Base-by-base conservation (phyloP, 2,329 filamentous ascomycete species). In the Cladorrhinum sp. region DNA sequence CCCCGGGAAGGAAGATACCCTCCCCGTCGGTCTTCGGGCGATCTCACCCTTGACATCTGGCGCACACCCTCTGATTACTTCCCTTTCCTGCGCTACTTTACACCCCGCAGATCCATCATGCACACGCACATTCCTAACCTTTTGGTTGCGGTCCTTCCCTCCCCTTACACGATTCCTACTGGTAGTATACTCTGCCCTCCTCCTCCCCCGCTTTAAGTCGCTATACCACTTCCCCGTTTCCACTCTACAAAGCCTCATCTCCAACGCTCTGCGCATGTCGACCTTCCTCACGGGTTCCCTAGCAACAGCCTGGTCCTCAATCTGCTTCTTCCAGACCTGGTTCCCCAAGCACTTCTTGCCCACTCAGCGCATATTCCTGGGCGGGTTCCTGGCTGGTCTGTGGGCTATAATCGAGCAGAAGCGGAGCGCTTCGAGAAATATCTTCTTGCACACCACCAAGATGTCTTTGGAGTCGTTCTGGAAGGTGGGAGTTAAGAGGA, bases 401-500 rank as follows among this genome's bases (percentile, higher is more conserved):
- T 97, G 93, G 87, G 91, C 90, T 0, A 90, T 90, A 73, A 76
- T 96, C 1, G 89, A 92, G 71, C 62, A 61, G 24, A 62, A 59
- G 2, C 80, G 87, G 50, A 78, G 79, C 54, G 78, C 82, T 62
- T 84, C 88, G 48, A 78, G 90, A 16, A 80, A 82, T 1, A 83
- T 91, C 58, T 96, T 96, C 74, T 69, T 97, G 62, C 95, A 95
- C 74, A 87, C 85, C 65, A 85, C 90, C 27, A 83, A 93, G 1
- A 78, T 88, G n/a, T 92, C 89, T 62, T 79, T 96, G 27, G 90
- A 96, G 72, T 91, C 86, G 38, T 75, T 92, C 50, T 98, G 92
- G 91, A 96, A 96, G 78, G 91, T 96, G 0, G 92, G 93, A n/a
- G 85, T 90, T 58, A 98, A 98, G 85, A 81, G 88, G 32, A 84